phyloP scores from a whole-genome alignment of 2,329 filamentous ascomycete genomes.

The Acrodontium crateriforme region DNA sequence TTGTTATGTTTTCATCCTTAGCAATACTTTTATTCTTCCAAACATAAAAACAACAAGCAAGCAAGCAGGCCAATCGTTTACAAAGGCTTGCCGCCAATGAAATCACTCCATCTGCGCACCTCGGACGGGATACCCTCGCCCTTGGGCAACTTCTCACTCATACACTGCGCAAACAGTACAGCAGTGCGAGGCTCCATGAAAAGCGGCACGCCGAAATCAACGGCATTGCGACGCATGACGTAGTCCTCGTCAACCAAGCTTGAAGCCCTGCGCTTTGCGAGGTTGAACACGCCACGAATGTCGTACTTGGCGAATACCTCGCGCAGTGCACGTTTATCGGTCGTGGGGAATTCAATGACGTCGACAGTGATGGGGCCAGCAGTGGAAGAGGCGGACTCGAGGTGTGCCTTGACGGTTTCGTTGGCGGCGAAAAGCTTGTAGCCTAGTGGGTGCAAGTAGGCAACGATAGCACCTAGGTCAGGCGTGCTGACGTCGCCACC shows the following conservation, averaged over 20 bases:
- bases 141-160: constrained; percentile 89
- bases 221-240: constrained; percentile 87
- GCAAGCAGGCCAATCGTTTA: constrained; percentile 22
- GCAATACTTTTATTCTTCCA: too few species aligned
- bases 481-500: constrained; percentile 67
- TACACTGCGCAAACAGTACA: constrained; percentile 88
- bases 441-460: constrained; percentile 75
- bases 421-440: constrained; percentile 91
- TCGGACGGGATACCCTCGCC: constrained; percentile 78
- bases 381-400: constrained; percentile 55
- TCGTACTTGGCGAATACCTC: constrained; percentile 96
- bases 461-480: constrained; percentile 62
- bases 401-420: constrained; percentile 63
- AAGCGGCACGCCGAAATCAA: constrained; percentile 92
- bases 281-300: constrained; percentile 90
- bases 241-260: constrained; percentile 87
- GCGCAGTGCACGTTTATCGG: constrained; percentile 86
- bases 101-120: constrained; percentile 89
- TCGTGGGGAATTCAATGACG: constrained; percentile 91
- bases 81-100: constrained; percentile 74
- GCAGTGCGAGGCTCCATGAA: constrained; percentile 99
- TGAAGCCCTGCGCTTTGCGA: constrained; percentile 71
- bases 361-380: constrained; percentile 55
- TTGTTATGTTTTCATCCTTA: too few species aligned
- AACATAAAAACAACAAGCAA: not conserved